These are phyloP conservation scores for Sclerospora graminicola DNA, from an alignment of 352 stramenopile genomes.

Conservation along the genomic window DNA sequence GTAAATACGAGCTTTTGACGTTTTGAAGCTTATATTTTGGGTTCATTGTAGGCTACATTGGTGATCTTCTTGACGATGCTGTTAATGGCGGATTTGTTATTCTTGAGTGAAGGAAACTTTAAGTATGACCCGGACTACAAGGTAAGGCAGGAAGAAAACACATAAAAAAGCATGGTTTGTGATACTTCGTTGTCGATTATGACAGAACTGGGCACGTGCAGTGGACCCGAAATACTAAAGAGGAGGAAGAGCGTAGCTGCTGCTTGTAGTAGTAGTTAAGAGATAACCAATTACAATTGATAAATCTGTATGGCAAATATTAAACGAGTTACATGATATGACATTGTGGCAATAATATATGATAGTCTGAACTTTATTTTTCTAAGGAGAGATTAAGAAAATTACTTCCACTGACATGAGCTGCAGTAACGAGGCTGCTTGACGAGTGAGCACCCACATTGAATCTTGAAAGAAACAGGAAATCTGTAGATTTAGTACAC, in stretches of 20 bases:
- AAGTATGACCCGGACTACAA: slow-evolving; percentile 83
- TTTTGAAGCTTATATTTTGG: neutral
- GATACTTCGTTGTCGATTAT: slow-evolving; percentile 1
- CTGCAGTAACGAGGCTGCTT: no score
- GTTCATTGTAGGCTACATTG: slow-evolving; percentile 40
- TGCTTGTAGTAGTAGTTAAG: no score
- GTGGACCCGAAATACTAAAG: slow-evolving; percentile 68
- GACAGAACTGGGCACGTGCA: slow-evolving; percentile 64
- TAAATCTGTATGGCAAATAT: no score
- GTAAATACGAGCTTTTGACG: neutral
- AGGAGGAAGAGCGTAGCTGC: neutral
- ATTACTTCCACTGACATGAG: no score
- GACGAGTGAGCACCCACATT: no score
- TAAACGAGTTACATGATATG: no score
- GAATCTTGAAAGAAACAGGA: no score
- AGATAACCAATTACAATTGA: no score
- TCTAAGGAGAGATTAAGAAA: no score
- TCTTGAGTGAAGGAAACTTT: slow-evolving; percentile 64
- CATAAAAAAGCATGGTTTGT: neutral
- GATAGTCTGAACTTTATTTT: no score
- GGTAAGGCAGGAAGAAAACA: slow-evolving; percentile 17
- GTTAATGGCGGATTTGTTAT: slow-evolving; percentile 60
- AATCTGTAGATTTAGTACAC: no score
- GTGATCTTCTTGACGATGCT: slow-evolving; percentile 70
- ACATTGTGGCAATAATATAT: no score